A percentile compares a stretch with the other conserved stretches of the same genome.
phyloP scores from a whole-genome alignment of 2,329 filamentous ascomycete species.

The Colletotrichum sp. region DNA sequence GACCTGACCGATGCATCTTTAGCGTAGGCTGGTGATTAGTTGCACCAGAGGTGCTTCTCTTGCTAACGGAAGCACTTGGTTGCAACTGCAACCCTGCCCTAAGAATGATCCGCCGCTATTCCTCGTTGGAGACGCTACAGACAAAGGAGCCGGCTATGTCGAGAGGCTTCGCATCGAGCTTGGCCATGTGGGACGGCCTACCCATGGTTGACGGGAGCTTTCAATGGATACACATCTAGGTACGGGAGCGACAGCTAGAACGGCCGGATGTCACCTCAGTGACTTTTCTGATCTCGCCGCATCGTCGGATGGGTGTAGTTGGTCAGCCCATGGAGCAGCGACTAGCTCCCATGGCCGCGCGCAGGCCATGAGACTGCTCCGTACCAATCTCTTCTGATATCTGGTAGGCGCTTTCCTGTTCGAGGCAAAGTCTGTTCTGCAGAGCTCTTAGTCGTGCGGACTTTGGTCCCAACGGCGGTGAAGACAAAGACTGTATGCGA shows the following conservation, averaged over 20 bases:
- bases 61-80: neutral
- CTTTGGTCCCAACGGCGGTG: neutral
- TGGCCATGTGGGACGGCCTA: neutral
- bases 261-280: neutral
- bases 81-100: neutral
- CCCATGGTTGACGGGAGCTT: neutral
- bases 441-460: neutral
- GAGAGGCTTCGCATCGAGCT: neutral
- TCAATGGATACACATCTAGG: neutral
- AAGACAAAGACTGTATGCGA: neutral
- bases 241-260: neutral
- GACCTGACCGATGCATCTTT: neutral
- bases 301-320: neutral
- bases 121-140: neutral
- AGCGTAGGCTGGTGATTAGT: neutral
- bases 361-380: neutral
- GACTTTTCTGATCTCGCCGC: neutral
- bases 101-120: neutral
- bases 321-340: neutral
- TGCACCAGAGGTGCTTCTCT: neutral
- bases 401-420: neutral
- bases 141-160: neutral
- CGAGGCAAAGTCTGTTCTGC: neutral
- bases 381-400: neutral
- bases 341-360: neutral